Evolutionary conservation across 2,329 filamentous ascomycete genomes (phyloP).

Genomic region (Fusarium fujikuroi): DNA sequence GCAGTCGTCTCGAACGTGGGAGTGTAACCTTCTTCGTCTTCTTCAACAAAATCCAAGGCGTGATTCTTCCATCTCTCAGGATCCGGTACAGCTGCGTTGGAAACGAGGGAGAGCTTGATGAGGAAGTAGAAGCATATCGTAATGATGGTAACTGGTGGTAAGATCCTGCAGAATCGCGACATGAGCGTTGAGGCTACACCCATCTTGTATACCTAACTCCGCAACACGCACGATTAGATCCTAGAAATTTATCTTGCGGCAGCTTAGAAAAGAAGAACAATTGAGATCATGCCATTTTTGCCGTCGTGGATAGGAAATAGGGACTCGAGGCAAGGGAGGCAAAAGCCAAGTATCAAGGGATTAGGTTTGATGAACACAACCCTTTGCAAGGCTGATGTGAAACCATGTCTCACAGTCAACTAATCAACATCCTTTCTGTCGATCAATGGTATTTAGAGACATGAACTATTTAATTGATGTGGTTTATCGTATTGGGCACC

Average conservation of each 20-base stretch:
- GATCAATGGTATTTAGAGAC: not conserved
- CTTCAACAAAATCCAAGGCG: not conserved
- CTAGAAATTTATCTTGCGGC: rapidly evolving
- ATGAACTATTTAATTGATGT: not conserved
- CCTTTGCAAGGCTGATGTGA: constrained; percentile 11
- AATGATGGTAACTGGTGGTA: not conserved
- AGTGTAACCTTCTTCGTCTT: not conserved
- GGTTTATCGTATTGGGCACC: not conserved
- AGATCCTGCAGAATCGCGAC: not conserved
- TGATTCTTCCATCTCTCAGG: not conserved
- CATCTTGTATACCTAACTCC: not conserved
- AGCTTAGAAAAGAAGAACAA: rapidly evolving
- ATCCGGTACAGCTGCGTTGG: not conserved
- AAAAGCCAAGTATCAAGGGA: not conserved
- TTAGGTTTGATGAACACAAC: not conserved
- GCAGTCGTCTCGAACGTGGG: not conserved
- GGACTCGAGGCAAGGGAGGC: constrained; percentile 1
- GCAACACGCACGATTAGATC: not conserved
- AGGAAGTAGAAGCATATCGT: not conserved
- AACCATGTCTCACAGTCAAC: constrained; percentile 1
- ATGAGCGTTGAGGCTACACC: not conserved
- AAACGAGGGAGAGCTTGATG: not conserved
- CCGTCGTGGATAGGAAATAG: not conserved
- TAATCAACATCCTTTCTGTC: not conserved
- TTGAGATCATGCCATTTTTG: not conserved